These are phyloP conservation scores for Gossypium anomalum DNA, from an alignment of 345 rosid species.

Conservation along the genomic window DNA sequence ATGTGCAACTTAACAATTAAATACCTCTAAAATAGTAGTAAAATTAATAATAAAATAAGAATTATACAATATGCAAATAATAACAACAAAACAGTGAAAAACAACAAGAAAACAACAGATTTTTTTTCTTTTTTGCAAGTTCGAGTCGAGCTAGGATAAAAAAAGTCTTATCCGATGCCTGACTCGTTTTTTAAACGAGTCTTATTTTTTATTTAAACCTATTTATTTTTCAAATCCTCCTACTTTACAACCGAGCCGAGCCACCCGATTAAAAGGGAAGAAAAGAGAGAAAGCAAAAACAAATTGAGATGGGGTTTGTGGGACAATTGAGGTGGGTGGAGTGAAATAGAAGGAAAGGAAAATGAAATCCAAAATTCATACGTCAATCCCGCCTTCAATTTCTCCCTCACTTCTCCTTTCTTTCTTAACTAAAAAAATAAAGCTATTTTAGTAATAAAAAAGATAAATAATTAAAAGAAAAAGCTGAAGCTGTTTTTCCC, in stretches of 20 bases:
- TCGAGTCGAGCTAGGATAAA: fast-evolving
- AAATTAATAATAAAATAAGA: no score
- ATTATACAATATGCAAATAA: fast-evolving
- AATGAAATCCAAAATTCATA: background rate
- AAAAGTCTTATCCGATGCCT: fast-evolving
- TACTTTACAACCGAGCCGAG: no score
- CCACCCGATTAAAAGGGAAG: no score
- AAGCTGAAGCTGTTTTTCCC: background rate
- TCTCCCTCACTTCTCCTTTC: background rate
- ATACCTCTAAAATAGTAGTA: no score
- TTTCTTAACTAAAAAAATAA: background rate
- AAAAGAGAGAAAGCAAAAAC: background rate
- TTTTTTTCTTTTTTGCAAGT: no score
- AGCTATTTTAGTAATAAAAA: background rate
- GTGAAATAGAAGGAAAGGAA: background rate
- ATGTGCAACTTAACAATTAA: no score
- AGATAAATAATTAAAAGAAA: background rate
- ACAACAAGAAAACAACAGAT: no score
- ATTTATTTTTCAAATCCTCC: no score
- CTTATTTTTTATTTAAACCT: fast-evolving
- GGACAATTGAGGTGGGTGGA: background rate
- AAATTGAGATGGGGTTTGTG: background rate
- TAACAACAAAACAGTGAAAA: no score
- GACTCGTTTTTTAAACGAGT: fast-evolving
- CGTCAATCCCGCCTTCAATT: constrained; percentile 20